A percentile compares a stretch with the other conserved stretches of the same genome.
Conservation (phyloP, 345 rosid species). For the Citrus hindsii region DNA sequence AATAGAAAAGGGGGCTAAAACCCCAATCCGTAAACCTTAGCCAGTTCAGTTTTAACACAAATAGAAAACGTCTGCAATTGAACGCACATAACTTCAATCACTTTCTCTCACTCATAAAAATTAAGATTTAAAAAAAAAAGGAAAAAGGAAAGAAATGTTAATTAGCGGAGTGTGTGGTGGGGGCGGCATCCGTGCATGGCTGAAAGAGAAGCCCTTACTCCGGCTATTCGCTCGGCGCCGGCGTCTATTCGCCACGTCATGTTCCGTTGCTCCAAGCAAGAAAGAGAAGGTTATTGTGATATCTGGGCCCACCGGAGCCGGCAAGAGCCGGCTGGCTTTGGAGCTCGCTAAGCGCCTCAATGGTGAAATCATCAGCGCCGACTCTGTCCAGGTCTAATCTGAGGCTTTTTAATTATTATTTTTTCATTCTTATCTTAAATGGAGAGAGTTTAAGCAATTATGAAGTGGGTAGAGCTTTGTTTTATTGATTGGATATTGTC, state of each 20-base stretch:
- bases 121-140: too few relatives aligned
- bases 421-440: neutral
- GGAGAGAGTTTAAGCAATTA: neutral
- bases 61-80: too few relatives aligned
- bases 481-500: neutral
- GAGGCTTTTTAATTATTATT: too few relatives aligned
- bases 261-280: conserved; percentile 30
- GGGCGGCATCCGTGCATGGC: conserved; percentile 38
- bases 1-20: neutral
- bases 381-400: conserved; percentile 77
- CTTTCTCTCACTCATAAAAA: too few relatives aligned
- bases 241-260: conserved; percentile 25
- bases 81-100: too few relatives aligned
- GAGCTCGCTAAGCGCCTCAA: conserved; percentile 89
- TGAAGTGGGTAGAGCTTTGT: neutral
- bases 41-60: neutral
- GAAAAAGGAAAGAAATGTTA: conserved; percentile 27
- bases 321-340: conserved; percentile 77
- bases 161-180: conserved; percentile 30
- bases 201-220: conserved; percentile 26
- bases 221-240: conserved; percentile 28
- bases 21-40: neutral
- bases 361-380: conserved; percentile 96
- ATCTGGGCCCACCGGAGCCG: conserved; percentile 93
- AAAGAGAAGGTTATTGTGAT: conserved; percentile 77